Evolutionary conservation across 768 basidiomycete genomes (phyloP).

Genomic region (Tephrocybe sp.): DNA sequence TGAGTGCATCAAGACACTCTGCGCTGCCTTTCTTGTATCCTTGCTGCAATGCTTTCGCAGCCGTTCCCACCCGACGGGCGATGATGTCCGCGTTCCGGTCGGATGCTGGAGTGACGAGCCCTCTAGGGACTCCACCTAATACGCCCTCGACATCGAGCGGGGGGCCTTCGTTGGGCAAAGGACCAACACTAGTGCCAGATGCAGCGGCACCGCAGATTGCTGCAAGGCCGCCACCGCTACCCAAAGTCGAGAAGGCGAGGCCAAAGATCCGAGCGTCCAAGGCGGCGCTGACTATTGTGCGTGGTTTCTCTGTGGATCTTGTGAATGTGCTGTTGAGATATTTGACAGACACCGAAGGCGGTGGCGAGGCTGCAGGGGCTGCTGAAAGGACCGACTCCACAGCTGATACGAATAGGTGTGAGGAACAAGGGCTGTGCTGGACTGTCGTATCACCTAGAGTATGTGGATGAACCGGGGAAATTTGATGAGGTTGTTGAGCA

Average conservation of each 20-base stretch:
- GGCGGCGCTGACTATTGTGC: slow-evolving; percentile 73
- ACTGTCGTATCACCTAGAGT: slow-evolving; percentile 86
- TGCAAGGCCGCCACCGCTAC: slow-evolving; percentile 68
- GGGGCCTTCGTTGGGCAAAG: slow-evolving; percentile 32
- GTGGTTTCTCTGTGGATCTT: slow-evolving; percentile 19
- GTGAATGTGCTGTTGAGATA: slow-evolving; percentile 8
- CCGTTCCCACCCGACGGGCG: slow-evolving; percentile 47
- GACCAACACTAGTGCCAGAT: slow-evolving; percentile 48
- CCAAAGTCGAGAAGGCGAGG: slow-evolving; percentile 60
- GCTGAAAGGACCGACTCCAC: slow-evolving; percentile 79
- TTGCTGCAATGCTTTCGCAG: slow-evolving; percentile 26
- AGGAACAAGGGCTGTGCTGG: slow-evolving; percentile 97
- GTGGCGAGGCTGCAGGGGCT: slow-evolving; percentile 71
- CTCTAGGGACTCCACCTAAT: neutral
- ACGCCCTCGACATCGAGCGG: neutral
- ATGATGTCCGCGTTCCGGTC: slow-evolving; percentile 67
- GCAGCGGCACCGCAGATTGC: slow-evolving; percentile 69
- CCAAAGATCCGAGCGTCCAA: slow-evolving; percentile 70
- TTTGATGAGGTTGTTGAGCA: slow-evolving; percentile 98
- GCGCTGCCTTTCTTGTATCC: slow-evolving; percentile 31
- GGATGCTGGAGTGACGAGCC: slow-evolving; percentile 15
- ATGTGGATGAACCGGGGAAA: slow-evolving; percentile 83
- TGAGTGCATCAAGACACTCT: slow-evolving; percentile 30
- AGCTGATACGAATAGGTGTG: slow-evolving; percentile 92
- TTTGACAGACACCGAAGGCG: slow-evolving; percentile 71